phyloP scores from a whole-genome alignment of 31 red algal species.

The Asparagopsis taxiformis region DNA sequence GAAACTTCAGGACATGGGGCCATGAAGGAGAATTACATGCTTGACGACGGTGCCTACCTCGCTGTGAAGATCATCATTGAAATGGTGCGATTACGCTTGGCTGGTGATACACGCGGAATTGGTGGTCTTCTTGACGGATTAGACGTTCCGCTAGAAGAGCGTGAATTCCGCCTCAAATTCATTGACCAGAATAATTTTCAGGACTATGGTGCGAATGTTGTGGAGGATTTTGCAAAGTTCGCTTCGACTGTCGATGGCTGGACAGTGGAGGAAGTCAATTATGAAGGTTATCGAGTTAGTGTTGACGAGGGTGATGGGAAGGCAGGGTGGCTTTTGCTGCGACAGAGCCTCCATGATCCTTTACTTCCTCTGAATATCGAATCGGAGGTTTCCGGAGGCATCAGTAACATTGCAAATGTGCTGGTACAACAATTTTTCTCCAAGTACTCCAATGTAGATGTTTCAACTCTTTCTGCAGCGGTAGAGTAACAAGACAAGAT shows the following conservation, averaged over 20 bases:
- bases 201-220: slow-evolving; percentile 39
- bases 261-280: slow-evolving; percentile 70
- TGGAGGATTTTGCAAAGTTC: slow-evolving; percentile 76
- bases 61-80: slow-evolving; percentile 92
- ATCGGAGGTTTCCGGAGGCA: slow-evolving; percentile 60
- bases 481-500: background rate
- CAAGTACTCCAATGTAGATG: slow-evolving; percentile 36
- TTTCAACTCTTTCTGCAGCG: slow-evolving; percentile 15
- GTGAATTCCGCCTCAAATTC: slow-evolving; percentile 77
- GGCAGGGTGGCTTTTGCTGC: slow-evolving; percentile 81
- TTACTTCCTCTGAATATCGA: slow-evolving; percentile 88
- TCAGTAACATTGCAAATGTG: slow-evolving; percentile 34
- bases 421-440: slow-evolving; percentile 52
- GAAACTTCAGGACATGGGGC: slow-evolving; percentile 94
- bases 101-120: slow-evolving; percentile 61
- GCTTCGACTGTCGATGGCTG: slow-evolving; percentile 43
- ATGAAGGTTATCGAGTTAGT: slow-evolving; percentile 83
- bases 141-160: slow-evolving; percentile 61
- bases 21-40: slow-evolving; percentile 93
- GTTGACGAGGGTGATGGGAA: slow-evolving; percentile 80
- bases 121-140: slow-evolving; percentile 72
- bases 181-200: slow-evolving; percentile 40
- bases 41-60: slow-evolving; percentile 92
- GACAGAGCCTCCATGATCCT: slow-evolving; percentile 86
- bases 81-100: slow-evolving; percentile 62